These are phyloP conservation scores for Gaeumannomyces tritici DNA, from an alignment of 2,329 filamentous ascomycete species.

Conservation along the genomic window DNA sequence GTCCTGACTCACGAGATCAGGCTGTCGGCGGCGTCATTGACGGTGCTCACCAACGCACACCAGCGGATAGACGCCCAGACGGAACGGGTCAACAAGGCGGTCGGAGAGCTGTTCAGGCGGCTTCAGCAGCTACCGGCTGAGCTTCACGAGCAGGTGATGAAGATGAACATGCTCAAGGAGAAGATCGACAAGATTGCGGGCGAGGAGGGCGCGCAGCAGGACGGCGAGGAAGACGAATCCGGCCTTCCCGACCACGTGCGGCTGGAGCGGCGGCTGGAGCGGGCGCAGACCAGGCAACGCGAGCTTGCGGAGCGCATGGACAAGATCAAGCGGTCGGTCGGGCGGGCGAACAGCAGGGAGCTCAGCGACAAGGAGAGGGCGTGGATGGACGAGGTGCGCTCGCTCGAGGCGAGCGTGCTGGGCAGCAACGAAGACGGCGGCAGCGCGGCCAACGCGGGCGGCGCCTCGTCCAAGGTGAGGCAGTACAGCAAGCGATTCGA, in stretches of 20 bases:
- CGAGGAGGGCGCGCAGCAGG: constrained; percentile 39
- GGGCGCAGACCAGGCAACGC: constrained; percentile 45
- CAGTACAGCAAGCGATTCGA: constrained; percentile 47
- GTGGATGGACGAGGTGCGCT: constrained; percentile 34
- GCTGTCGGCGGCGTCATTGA: constrained; percentile 60
- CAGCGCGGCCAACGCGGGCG: constrained; percentile 11
- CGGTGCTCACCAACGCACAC: constrained; percentile 64
- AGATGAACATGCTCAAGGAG: constrained; percentile 54
- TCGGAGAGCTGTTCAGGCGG: constrained; percentile 62
- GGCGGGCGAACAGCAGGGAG: constrained; percentile 35
- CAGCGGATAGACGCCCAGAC: constrained; percentile 63
- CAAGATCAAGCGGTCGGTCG: constrained; percentile 39
- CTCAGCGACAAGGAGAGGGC: constrained; percentile 53
- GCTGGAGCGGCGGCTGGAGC: constrained; percentile 48
- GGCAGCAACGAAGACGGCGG: constrained; percentile 22
- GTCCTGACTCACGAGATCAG: constrained; percentile 56
- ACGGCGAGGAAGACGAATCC: background rate
- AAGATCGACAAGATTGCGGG: constrained; percentile 59
- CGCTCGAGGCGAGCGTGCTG: constrained; percentile 29
- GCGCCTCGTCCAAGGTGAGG: constrained; percentile 25
- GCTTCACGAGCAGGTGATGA: constrained; percentile 55
- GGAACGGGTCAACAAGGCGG: constrained; percentile 56
- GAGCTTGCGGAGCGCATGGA: constrained; percentile 52
- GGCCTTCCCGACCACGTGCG: constrained; percentile 36
- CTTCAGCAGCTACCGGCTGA: constrained; percentile 61